A percentile compares a stretch with the other conserved stretches of the same genome.
Evolutionary conservation across 1,139 yeast species (phyloP).

Genomic region (Suhomyces atakaporum): DNA sequence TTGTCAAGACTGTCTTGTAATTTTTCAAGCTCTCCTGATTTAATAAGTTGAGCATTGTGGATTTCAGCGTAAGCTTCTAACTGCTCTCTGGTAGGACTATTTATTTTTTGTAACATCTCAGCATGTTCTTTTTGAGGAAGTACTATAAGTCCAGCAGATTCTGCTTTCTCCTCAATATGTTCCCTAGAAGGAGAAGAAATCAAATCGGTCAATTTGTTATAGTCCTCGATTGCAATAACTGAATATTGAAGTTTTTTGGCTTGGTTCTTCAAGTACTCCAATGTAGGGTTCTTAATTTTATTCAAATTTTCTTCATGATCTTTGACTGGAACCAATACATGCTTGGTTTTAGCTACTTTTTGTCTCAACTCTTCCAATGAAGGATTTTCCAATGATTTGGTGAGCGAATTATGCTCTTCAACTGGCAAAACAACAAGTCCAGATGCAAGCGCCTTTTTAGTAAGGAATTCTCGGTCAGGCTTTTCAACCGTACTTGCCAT

Average conservation of each 20-base stretch:
- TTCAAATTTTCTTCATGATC: slow-evolving; percentile 14
- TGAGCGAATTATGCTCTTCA: slow-evolving; percentile 9
- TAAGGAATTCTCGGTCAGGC: slow-evolving; percentile 29
- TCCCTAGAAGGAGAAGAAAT: slow-evolving; percentile 37
- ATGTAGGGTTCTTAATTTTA: slow-evolving; percentile 12
- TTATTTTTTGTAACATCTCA: slow-evolving; percentile 12
- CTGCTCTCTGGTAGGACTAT: slow-evolving; percentile 15
- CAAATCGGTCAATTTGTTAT: slow-evolving; percentile 26
- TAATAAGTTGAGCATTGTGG: slow-evolving; percentile 8
- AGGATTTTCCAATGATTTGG: slow-evolving; percentile 12
- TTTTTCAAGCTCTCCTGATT: slow-evolving; percentile 3
- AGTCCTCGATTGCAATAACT: slow-evolving; percentile 17
- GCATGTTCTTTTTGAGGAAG: slow-evolving; percentile 20
- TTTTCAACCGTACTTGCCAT: slow-evolving; percentile 16
- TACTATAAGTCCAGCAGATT: slow-evolving; percentile 22
- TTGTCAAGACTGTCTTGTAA: slow-evolving; percentile 6
- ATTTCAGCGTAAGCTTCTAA: slow-evolving; percentile 11
- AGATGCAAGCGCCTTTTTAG: slow-evolving; percentile 18
- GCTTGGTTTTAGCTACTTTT: slow-evolving; percentile 8
- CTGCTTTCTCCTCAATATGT: slow-evolving; percentile 37
- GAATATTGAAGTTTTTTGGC: slow-evolving; percentile 11
- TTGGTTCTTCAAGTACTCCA: slow-evolving; percentile 14
- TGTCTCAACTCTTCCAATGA: slow-evolving; percentile 14
- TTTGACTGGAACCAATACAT: slow-evolving; percentile 11
- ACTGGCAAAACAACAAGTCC: slow-evolving; percentile 14